phyloP scores from a whole-genome alignment of 805 yeast species.

The Saccharomycopsis babjevae region DNA sequence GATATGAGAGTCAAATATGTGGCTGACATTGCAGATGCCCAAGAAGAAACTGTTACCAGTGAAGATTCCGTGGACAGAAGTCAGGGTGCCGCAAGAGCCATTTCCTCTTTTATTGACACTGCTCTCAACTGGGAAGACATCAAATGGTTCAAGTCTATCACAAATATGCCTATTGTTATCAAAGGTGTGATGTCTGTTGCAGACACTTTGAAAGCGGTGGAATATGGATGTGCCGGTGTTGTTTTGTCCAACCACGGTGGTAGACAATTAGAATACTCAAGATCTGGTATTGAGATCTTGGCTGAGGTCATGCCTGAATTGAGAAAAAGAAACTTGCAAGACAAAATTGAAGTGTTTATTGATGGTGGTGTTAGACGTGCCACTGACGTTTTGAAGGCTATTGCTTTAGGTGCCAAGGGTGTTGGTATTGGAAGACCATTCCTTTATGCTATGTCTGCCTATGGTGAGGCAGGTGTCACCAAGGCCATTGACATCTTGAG shows the following conservation, averaged over 20 bases:
- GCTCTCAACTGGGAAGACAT: conserved; percentile 57
- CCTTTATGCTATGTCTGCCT: conserved; percentile 50
- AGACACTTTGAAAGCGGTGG: conserved; percentile 65
- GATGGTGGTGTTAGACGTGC: conserved; percentile 69
- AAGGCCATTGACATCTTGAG: conserved; percentile 51
- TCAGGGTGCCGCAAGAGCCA: conserved; percentile 80
- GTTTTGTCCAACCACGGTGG: conserved; percentile 88
- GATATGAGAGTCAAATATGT: conserved; percentile 59
- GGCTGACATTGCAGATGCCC: conserved; percentile 36
- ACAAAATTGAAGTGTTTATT: conserved; percentile 45
- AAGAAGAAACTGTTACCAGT: conserved; percentile 40
- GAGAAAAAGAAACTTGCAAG: conserved; percentile 35
- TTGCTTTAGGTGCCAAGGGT: conserved; percentile 61
- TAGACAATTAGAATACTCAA: conserved; percentile 71
- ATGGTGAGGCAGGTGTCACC: conserved; percentile 56
- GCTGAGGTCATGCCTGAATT: conserved; percentile 50
- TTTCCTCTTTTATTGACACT: conserved; percentile 77
- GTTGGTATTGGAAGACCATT: conserved; percentile 65
- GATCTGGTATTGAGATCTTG: conserved; percentile 67
- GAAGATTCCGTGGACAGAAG: conserved; percentile 45
- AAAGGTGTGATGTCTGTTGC: conserved; percentile 83
- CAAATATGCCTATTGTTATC: conserved; percentile 57
- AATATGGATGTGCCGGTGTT: conserved; percentile 66
- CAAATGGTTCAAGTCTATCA: conserved; percentile 40
- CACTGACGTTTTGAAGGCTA: conserved; percentile 53